Evolutionary conservation across 1,284 basidiomycete species (phyloP).

Genomic region (Puccinia triticina): DNA sequence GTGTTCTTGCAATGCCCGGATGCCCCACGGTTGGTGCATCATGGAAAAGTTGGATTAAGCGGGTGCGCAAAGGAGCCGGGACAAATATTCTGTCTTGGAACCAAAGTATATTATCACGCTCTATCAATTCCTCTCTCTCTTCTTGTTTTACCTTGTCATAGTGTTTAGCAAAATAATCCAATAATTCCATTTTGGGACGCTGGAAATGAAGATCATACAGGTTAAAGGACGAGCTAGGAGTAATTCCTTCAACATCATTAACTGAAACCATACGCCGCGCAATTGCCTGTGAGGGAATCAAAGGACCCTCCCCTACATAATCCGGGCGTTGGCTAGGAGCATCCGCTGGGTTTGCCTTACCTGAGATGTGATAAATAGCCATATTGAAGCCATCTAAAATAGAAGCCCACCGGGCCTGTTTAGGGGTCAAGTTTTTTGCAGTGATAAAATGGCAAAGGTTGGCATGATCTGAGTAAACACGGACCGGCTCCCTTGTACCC

Average conservation of each 20-base stretch:
- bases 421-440: no score
- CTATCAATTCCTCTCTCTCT: no score
- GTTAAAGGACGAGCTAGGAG: no score
- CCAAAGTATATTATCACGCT: neutral
- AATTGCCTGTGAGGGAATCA: neutral
- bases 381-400: no score
- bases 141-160: neutral
- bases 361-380: conserved; percentile 6
- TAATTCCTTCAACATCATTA: no score
- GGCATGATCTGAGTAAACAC: no score
- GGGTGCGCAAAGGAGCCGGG: neutral
- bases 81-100: neutral
- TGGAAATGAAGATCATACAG: no score
- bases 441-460: no score
- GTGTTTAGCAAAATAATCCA: no score
- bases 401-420: no score
- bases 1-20: neutral
- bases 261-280: neutral
- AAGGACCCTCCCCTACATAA: neutral
- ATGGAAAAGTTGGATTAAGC: neutral
- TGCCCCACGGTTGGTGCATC: neutral
- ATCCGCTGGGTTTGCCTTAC: conserved; percentile 20
- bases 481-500: no score
- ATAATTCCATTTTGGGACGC: no score
- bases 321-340: neutral